Percentiles rank a stretch among this genome's conserved stretches.
These are phyloP conservation scores for Guadua angustifolia DNA, from an alignment of 176 grass and related monocot genomes.

Conservation along the genomic window DNA sequence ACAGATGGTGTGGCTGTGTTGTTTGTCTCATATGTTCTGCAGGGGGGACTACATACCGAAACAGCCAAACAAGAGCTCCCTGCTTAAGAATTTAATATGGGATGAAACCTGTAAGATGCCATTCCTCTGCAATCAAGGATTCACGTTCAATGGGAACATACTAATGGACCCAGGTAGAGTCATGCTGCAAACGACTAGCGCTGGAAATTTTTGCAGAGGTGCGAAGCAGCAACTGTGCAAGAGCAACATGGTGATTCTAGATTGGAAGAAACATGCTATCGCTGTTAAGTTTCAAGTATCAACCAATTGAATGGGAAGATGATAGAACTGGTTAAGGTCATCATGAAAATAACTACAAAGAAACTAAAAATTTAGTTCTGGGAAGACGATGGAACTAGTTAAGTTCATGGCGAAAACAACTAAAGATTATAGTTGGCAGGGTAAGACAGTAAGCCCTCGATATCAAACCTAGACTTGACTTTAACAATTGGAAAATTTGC, in stretches of 20 bases:
- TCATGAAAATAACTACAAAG: neutral
- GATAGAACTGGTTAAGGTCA: neutral
- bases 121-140: neutral
- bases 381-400: neutral
- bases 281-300: neutral
- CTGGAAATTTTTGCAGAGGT: neutral
- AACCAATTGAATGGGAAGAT: neutral
- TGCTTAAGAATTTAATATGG: neutral
- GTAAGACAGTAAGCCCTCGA: neutral
- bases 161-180: neutral
- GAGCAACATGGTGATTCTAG: neutral
- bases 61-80: neutral
- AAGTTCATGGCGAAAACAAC: neutral
- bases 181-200: neutral
- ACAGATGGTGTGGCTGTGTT: neutral
- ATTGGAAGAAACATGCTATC: conserved; percentile 19
- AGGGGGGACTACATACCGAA: neutral
- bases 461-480: neutral
- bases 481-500: neutral
- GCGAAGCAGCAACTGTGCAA: neutral
- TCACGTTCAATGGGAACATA: neutral
- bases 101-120: neutral
- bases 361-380: neutral
- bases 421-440: neutral
- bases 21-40: neutral